Percentiles rank a stretch among this genome's conserved stretches.
Conservation (phyloP, 1,284 basidiomycete genomes). For the Ceratobasidium sp. region DNA sequence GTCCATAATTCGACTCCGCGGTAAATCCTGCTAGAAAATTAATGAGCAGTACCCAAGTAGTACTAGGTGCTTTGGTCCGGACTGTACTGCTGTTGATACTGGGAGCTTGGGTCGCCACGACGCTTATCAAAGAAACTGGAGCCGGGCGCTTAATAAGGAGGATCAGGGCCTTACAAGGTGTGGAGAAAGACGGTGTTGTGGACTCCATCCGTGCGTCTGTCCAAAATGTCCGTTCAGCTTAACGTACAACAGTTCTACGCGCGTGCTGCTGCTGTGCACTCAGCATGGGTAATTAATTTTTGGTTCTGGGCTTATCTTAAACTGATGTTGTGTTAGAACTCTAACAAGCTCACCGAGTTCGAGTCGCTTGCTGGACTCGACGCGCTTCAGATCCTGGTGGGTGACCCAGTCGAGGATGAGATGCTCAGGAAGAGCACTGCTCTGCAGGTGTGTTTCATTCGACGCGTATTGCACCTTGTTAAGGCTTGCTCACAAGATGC, state of each 20-base stretch:
- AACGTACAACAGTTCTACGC: slow-evolving; percentile 42
- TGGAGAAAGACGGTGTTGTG: slow-evolving; percentile 9
- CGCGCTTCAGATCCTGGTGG: slow-evolving; percentile 80
- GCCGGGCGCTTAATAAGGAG: slow-evolving; percentile 24
- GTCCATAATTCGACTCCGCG: too few relatives aligned
- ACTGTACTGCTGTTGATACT: too few relatives aligned
- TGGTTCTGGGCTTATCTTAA: background rate
- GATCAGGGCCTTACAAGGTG: slow-evolving; percentile 1
- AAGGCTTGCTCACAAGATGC: slow-evolving; percentile 32
- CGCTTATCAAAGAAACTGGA: background rate
- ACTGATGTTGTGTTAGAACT: slow-evolving; percentile 58
- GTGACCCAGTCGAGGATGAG: slow-evolving; percentile 87
- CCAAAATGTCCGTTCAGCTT: slow-evolving; percentile 44
- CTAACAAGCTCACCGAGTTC: slow-evolving; percentile 74
- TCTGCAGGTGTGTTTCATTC: slow-evolving; percentile 73
- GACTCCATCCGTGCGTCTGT: slow-evolving; percentile 25
- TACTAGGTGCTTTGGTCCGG: too few relatives aligned
- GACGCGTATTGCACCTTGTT: slow-evolving; percentile 3
- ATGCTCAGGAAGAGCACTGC: slow-evolving; percentile 89
- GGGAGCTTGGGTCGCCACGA: background rate
- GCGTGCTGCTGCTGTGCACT: slow-evolving; percentile 22
- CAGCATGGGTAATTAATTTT: slow-evolving; percentile 27
- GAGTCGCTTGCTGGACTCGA: slow-evolving; percentile 72
- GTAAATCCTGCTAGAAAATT: too few relatives aligned
- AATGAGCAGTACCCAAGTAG: too few relatives aligned